Conservation (phyloP, 345 rosid species). For the Hibiscus tridactylites region DNA sequence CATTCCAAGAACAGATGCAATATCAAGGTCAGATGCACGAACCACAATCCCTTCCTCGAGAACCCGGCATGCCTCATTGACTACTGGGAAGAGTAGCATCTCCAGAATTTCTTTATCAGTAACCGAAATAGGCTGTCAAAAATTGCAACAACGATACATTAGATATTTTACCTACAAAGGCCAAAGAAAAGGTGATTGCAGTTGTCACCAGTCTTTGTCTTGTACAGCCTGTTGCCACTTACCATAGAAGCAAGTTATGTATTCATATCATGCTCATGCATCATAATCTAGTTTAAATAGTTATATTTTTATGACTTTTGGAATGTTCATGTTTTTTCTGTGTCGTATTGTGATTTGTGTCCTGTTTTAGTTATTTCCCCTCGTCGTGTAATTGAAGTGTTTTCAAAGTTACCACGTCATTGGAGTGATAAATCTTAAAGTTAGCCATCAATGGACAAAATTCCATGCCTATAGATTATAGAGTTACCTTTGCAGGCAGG, state of each 20-base stretch:
- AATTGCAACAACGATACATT: constrained; percentile 12
- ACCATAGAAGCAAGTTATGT: background rate
- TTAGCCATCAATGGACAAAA: background rate
- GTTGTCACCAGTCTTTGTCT: background rate
- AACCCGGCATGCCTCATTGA: constrained; percentile 86
- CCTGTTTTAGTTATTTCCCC: background rate
- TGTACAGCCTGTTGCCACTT: background rate
- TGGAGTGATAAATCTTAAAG: background rate
- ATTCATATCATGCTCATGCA: background rate
- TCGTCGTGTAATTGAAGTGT: background rate
- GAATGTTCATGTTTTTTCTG: background rate
- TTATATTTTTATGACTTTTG: background rate
- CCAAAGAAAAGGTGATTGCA: background rate
- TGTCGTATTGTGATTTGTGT: too few relatives aligned
- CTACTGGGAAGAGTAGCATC: constrained; percentile 86
- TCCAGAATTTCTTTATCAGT: constrained; percentile 79
- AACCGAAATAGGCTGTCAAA: constrained; percentile 60
- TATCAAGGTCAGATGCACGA: constrained; percentile 85
- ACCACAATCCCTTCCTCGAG: constrained; percentile 74
- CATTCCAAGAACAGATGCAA: constrained; percentile 93
- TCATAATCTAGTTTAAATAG: background rate
- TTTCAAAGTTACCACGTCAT: background rate
- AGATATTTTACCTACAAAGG: constrained; percentile 11
- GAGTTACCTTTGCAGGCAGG: background rate
- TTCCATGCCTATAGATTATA: constrained; percentile 2